Evolutionary conservation across 2,329 filamentous ascomycete species (phyloP), one percentile per base, ranked within the genome.

Genomic region (Coccinonectria pachysandricola): DNA sequence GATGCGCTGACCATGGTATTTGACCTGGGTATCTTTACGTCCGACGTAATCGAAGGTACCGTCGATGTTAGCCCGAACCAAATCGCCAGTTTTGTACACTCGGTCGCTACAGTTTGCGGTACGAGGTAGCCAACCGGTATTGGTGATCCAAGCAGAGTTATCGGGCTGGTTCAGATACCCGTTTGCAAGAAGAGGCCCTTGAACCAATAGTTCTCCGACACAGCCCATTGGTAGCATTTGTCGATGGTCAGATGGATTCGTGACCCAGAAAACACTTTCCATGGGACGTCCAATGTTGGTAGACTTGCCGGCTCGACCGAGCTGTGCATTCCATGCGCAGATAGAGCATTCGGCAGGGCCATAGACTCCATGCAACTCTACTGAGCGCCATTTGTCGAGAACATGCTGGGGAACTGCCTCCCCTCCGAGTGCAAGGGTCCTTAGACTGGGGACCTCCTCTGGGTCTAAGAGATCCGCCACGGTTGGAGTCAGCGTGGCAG

Each of bases 91-190:
- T 19, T 27, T 27, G 24, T 31, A 31, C 16, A 31, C 15, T 12
- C 26, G 14, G 8, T 19, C 15, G n/a, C n/a, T n/a, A n/a, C n/a
- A n/a, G n/a, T n/a, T n/a, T n/a, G n/a, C n/a, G n/a, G n/a, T n/a
- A n/a, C n/a, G n/a, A n/a, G n/a, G n/a, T n/a, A n/a, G n/a, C n/a
- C n/a, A n/a, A n/a, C n/a, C n/a, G n/a, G n/a, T n/a, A n/a, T 6
- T 37, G 15, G 44, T 46, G 5, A 35, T 34, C 5, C 32, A 7
- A 35, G 46, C 29, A 53, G 60, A 50, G 11, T 30, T 27, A 6
- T 24, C 24, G 20, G 42, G 11, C 11, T 48, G 37, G 28, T 63
- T 60, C 12, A 65, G 42, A 30, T 70, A 71, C 17, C 64, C 62
- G 18, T 57, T 46, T 12, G 59, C 62, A 10, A 71, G 56, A 4